Evolutionary conservation across 495 filamentous ascomycete species (phyloP), one percentile per base, ranked within the genome.

Genomic region (Penicillium cinerascens): DNA sequence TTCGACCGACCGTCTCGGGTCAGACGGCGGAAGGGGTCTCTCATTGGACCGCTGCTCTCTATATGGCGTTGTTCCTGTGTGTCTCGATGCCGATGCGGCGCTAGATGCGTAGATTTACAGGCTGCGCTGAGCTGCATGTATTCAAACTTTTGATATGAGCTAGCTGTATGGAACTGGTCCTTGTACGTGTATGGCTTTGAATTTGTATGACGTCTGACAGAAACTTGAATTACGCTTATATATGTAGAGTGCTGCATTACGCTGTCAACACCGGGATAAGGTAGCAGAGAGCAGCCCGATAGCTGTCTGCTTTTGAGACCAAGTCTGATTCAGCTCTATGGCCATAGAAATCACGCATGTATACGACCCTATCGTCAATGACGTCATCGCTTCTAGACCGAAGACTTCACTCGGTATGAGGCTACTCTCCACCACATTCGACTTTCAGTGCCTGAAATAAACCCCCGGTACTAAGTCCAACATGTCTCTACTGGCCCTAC

Each of bases 141-240:
- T 43, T 33, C 49, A 36, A 49, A 44, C 22, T 41, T n/a, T n/a
- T 52, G 23, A 10, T 37, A 17, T 6, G 6, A n/a, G 49, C 42
- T 44, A 49, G 42, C 49, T 42, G 52, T 55, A 45, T 49, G 51
- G 46, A 48, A 54, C 26, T n/a, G n/a, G n/a, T n/a, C n/a, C n/a
- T n/a, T n/a, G 23, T 25, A 20, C 40, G 46, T 42, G 51, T 40
- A 47, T 15, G 29, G 29, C 29, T 10, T 11, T 33, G 29, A 33
- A 33, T 13, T 4, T 4, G 29, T 33, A 33, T 13, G 27, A 29
- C n/a, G 22, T 44, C 38, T 26, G 33, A 54, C 22, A n/a, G 29
- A 40, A 39, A 54, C 36, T 38, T 44, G 29, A 33, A 54, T 49
- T 54, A 49, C 44, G n/a, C 13, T 11, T 23, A 38, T 5, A 44